Evolutionary conservation across 495 filamentous ascomycete species (phyloP), one percentile per base, ranked within the genome.

Genomic region (Aspergillus steynii): DNA sequence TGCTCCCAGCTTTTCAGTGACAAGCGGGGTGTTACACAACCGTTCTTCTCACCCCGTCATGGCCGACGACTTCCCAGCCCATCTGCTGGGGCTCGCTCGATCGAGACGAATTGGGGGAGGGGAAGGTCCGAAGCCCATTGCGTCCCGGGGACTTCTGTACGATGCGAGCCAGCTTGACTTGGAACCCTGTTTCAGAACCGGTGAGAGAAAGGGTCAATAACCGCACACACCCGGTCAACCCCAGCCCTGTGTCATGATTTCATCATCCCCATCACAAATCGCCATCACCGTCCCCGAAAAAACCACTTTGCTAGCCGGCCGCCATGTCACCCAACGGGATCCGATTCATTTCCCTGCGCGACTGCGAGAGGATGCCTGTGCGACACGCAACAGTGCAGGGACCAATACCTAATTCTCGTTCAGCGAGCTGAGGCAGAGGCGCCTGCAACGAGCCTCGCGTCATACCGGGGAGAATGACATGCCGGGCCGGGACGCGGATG

Each of bases 401-500:
- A 45, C 59, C 59, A 52, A 56, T 46, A 52, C 59, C 31, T 46
- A 29, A 56, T 51, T 28, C 28, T 51, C 45, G 32, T 12, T 26
- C 31, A 25, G 49, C 26, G 29, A 28, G 31, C 32, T 53, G 25
- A 8, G 32, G 37, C 37, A 42, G 37, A 42, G 37, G 37, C 37
- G 37, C 37, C 37, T 42, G 37, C 37, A 27, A 53, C 15, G 34
- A 37, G 34, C 32, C 14, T 27, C 15, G 32, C 26, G 50, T 53
- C 37, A 8, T n/a, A 50, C 48, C 29, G 56, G 29, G 56, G 46
- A 51, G 56, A 42, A 14, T 12, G 42, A 20, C 50, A 52, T 52
- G 26, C 29, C 20, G 50, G 9, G 32, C 50, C 12, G 50, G 50
- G 15, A 51, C 26, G 50, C 29, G 29, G 26, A 15, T 27, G 50